Conservation (phyloP, 2,329 filamentous ascomycete species). For the Akanthomyces muscarius region DNA sequence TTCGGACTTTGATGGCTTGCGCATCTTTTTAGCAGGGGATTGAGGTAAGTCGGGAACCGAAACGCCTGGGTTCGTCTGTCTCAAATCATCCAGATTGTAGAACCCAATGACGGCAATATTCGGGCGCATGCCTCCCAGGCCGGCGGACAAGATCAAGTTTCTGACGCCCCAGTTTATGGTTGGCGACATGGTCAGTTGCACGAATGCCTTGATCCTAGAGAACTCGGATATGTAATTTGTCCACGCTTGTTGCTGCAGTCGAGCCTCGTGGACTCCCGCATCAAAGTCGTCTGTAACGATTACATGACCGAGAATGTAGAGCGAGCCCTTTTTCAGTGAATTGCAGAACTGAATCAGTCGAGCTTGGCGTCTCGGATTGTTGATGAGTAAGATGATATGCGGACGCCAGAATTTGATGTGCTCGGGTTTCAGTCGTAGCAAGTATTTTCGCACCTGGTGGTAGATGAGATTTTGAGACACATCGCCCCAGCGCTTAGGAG, state of each 20-base stretch:
- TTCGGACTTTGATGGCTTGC: constrained; percentile 26
- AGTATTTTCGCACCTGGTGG: constrained; percentile 78
- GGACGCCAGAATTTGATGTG: constrained; percentile 94
- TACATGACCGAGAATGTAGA: constrained; percentile 84
- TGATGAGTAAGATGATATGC: constrained; percentile 79
- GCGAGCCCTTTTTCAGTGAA: constrained; percentile 78
- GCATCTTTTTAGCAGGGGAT: constrained; percentile 32
- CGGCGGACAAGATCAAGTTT: constrained; percentile 77
- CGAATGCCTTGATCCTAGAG: constrained; percentile 82
- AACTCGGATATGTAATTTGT: constrained; percentile 79
- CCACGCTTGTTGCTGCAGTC: constrained; percentile 77
- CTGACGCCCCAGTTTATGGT: constrained; percentile 79
- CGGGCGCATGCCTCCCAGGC: constrained; percentile 81
- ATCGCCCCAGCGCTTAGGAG: constrained; percentile 85
- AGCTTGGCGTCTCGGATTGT: constrained; percentile 75
- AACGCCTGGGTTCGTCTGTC: constrained; percentile 53
- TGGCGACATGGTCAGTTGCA: constrained; percentile 80
- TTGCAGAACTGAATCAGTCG: constrained; percentile 89
- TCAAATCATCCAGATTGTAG: constrained; percentile 74
- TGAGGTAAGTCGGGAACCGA: constrained; percentile 50
- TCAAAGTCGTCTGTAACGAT: constrained; percentile 82
- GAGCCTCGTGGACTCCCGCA: constrained; percentile 73
- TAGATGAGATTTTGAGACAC: constrained; percentile 88
- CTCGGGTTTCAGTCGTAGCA: constrained; percentile 77
- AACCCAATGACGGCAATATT: constrained; percentile 82